Evolutionary conservation across 106 monocot genomes (phyloP), one percentile per base, ranked within the genome.

Genomic region (Amphibolis antarctica): DNA sequence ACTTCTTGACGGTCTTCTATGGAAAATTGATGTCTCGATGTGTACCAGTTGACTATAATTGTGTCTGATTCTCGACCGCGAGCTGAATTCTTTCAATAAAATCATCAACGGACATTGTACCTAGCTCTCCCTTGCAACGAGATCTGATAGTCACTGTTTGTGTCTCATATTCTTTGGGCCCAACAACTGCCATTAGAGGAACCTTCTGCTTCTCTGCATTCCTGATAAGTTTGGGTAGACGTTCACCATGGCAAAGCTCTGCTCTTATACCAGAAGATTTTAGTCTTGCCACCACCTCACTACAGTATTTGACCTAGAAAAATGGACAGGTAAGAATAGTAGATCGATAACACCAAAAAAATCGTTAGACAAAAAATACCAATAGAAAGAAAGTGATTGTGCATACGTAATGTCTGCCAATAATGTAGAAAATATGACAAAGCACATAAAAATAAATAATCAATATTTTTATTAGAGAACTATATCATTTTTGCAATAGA

Each of bases 201-300:
- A 89, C 71, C 70, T 94, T 94, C 77, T 89, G 89, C 63, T 89
- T 94, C 73, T 94, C 94, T 36, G 94, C 89, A 63, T 77, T 94
- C 49, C 94, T 77, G 70, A 94, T 80, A 28, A 94, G 86, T 69
- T 94, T 94, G 0, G 89, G 86, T 28, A 94, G 71, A 42, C 89
- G 81, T 54, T 94, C 94, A 0, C 89, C 94, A 25, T 84, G 77
- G 42, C 86, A 82, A 31, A 94, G 77, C 55, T 94, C 89, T 3
- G 83, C 94, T 26, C 94, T 68, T 53, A 94, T 73, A 43, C 80
- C 89, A 26, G 25, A 26, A 10, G 79, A 75, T 74, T 80, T 89
- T 59, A 89, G 66, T 46, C 46, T 66, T 10, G 77, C 70, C 12
- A 84, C 70, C 3, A 92, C 78, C 66, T 85, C 80, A n/a, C 22